Evolutionary conservation across 345 rosid genomes (phyloP), one percentile per base, ranked within the genome.

Genomic region (Dovyalis caffra): DNA sequence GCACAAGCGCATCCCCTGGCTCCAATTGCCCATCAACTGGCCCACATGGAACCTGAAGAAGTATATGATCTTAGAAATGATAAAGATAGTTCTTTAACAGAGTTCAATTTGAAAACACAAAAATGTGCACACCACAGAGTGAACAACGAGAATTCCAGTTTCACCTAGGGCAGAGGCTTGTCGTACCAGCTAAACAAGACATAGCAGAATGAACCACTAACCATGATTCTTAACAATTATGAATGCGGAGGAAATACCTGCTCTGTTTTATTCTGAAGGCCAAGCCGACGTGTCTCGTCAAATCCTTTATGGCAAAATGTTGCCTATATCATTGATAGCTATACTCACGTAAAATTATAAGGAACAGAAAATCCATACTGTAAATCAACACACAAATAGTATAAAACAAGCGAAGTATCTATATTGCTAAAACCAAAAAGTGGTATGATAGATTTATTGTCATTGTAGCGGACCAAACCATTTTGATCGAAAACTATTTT

Each of bases 141-240:
- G 97, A 68, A 91, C 95, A 77, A 95, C 98, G 49, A 95, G 97
- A 93, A 95, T 90, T 82, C 98, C 99, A 60, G 95, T 95, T 86
- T 92, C 99, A 76, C 86, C 92, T 9, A 81, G 76, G 29, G 89
- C 88, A 78, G 93, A 92, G 65, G 94, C 95, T 80, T 80, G 90
- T 31, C 99, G 87, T 61, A 88, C 97, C 74, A 91, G 83, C 99
- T 95, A 80, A 68, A 86, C 23, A 23, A 64, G 60, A 76, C 83
- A n/a, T n/a, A 82, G 35, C 28, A 86, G 72, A 72, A 34, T 21
- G 66, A 76, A 23, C 18, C 60, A 66, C 34, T 34, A 62, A 74
- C 40, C 66, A 66, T 32, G 40, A 35, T 2, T 62, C 45, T 69
- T 60, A 47, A 69, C 8, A 20, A 5, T 11, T 40, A 10, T 40